Base-by-base conservation (phyloP, 2,329 filamentous ascomycete species). In the Elsinoe fawcettii region DNA sequence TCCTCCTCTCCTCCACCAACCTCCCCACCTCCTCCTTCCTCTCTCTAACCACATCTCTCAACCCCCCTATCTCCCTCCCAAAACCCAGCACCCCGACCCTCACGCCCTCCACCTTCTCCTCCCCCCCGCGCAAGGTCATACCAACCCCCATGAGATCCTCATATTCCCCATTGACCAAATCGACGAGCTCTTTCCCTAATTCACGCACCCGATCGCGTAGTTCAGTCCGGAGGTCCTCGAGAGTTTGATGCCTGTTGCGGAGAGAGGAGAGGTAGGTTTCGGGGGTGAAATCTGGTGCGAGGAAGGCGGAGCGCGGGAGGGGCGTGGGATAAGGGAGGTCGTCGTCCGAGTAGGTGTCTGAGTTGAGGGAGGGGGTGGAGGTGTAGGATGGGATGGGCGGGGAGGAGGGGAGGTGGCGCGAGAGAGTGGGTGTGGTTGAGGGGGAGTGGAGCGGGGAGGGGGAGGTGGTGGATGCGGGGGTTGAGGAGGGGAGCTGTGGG, bases 101-200 rank as follows among this genome's bases (percentile, higher is more conserved):
- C 30, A 97, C 86, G 67, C 95, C 90, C 68, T 95, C 91, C 0
- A 96, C 86, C 69, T 86, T 88, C 66, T 96, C 92, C 66, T 95
- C 91, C 6, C 95, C 95, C 2, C 91, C 91, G 56, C 83, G 82
- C 43, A 99, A 74, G 64, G 90, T 88, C 47, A 81, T 83, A 0
- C 93, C 95, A 0, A 99, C 74, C 0, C 85, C 85, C 3, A 99
- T 73, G 65, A 99, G 99, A 58, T 92, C 87, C 49, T 90, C 86
- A 70, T 99, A 97, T 72, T 99, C 95, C 54, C 86, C 82, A 68
- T 99, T 99, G 63, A 99, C 93, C 6, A 99, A 82, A 73, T 96
- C 92, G 16, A 99, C 79, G 2, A 99, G 79, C 74, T 99, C 93
- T 61, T 86, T 83, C 66, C 85, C 88, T 60, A 99, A 85, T 18